Evolutionary conservation across 129 eudicot genomes (phyloP).

Genomic region (Pseudognaphalium luteoalbum): DNA sequence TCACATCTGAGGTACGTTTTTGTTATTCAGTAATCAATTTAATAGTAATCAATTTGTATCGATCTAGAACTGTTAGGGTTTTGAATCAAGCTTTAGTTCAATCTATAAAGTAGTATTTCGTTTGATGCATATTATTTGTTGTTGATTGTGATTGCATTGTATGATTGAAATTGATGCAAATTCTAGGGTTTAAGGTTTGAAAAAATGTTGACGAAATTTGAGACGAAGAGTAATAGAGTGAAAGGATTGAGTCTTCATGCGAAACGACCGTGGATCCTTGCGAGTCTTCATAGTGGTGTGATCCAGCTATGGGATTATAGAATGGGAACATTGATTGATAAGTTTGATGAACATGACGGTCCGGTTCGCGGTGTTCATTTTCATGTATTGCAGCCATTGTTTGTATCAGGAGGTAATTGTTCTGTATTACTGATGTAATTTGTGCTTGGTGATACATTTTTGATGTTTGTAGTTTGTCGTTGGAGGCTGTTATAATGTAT

Average conservation of each 20-base stretch:
- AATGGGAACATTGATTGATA: conserved; percentile 56
- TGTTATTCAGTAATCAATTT: not conserved
- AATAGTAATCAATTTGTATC: not conserved
- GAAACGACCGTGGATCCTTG: conserved; percentile 55
- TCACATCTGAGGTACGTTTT: no score
- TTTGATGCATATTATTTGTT: no score
- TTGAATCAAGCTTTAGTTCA: conserved; percentile 4
- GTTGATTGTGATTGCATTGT: conserved; percentile 8
- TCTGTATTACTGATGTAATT: conserved; percentile 41
- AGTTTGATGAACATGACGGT: conserved; percentile 41
- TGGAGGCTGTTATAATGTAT: not conserved
- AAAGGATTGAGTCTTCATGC: conserved; percentile 50
- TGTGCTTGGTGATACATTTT: not conserved
- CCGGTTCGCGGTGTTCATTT: conserved; percentile 30
- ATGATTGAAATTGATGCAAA: conserved; percentile 11
- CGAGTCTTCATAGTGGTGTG: conserved; percentile 55
- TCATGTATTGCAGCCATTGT: conserved; percentile 44
- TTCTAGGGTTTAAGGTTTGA: conserved; percentile 25
- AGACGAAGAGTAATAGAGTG: conserved; percentile 59
- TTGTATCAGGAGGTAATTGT: not conserved
- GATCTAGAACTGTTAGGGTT: not conserved
- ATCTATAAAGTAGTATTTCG: not conserved
- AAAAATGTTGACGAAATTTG: conserved; percentile 54
- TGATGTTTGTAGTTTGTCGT: not conserved
- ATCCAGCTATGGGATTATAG: conserved; percentile 60